phyloP scores from a whole-genome alignment of 2,329 filamentous ascomycete genomes.

The Pleoardoris graminearum region DNA sequence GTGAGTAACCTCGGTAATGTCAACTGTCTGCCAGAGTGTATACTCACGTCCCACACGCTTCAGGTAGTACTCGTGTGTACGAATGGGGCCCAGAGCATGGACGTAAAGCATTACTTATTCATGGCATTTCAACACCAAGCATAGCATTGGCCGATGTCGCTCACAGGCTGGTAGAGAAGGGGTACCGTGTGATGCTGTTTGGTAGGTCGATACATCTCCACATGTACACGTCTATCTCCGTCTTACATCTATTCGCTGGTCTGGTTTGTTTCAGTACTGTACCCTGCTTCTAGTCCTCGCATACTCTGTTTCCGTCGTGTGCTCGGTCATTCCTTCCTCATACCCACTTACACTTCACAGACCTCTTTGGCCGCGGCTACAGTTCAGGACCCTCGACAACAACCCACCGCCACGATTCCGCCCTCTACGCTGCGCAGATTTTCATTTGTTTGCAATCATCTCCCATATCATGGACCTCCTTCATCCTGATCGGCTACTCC shows the following conservation, averaged over 20 bases:
- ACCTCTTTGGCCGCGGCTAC: slow-evolving; percentile 77
- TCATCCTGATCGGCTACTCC: slow-evolving; percentile 77
- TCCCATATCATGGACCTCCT: slow-evolving; percentile 57
- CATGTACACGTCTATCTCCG: too few species aligned
- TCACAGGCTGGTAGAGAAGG: slow-evolving; percentile 64
- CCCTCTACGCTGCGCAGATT: slow-evolving; percentile 73
- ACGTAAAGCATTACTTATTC: slow-evolving; percentile 72
- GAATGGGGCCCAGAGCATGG: slow-evolving; percentile 78
- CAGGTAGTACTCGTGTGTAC: slow-evolving; percentile 73
- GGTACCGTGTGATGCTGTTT: slow-evolving; percentile 79
- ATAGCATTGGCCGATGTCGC: slow-evolving; percentile 70
- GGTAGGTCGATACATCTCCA: too few species aligned
- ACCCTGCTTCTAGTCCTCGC: too few species aligned
- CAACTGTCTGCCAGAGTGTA: background rate
- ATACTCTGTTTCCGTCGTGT: too few species aligned
- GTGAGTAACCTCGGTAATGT: background rate
- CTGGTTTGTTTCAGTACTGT: too few species aligned
- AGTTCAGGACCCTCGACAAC: slow-evolving; percentile 65
- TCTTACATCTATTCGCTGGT: background rate
- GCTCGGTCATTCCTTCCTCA: slow-evolving; percentile 7
- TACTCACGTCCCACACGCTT: slow-evolving; percentile 37
- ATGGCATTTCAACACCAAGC: slow-evolving; percentile 80
- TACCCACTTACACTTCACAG: too few species aligned
- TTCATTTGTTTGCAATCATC: slow-evolving; percentile 72
- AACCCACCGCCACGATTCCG: slow-evolving; percentile 71